phyloP scores from a whole-genome alignment of 2,329 filamentous ascomycete genomes.

The Niveomyces coronatus region DNA sequence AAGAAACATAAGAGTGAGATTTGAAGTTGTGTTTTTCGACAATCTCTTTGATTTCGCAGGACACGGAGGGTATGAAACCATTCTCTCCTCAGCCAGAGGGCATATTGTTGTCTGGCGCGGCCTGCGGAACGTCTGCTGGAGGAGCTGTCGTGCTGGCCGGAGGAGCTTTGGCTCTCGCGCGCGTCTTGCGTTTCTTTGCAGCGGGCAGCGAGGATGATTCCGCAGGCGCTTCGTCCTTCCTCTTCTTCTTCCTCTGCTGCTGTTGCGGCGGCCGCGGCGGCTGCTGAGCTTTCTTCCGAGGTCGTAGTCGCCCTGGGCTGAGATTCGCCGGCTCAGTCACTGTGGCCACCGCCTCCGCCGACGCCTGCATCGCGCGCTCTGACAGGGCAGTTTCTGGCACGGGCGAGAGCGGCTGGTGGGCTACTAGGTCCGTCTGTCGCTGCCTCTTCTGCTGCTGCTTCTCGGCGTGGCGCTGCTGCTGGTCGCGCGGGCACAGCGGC shows the following conservation, averaged over 20 bases:
- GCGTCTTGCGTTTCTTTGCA: not conserved
- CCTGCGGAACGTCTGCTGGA: too few species aligned
- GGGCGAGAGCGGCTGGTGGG: not conserved
- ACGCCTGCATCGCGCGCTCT: not conserved
- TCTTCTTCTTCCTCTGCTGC: not conserved
- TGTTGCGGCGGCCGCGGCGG: too few species aligned
- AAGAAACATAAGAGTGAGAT: not conserved
- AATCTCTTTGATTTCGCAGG: too few species aligned
- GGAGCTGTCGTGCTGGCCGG: not conserved
- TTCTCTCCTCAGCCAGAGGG: not conserved
- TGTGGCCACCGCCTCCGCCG: not conserved
- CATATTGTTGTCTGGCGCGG: too few species aligned
- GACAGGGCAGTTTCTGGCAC: not conserved
- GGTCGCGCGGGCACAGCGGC: constrained; percentile 6
- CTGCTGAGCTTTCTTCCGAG: constrained; percentile 1
- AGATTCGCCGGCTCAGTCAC: not conserved
- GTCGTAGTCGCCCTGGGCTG: constrained; percentile 1
- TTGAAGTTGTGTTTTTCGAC: too few species aligned
- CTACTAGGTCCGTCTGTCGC: not conserved
- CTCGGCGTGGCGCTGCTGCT: not conserved
- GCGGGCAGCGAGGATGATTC: not conserved
- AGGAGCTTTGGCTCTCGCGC: constrained; percentile 1
- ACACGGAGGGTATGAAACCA: too few species aligned
- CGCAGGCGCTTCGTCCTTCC: not conserved
- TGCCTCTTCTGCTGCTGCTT: not conserved